Evolutionary conservation across 371 early-diverging fungal species (phyloP), one percentile per base, ranked within the genome.

Genomic region (Racocetra persica): DNA sequence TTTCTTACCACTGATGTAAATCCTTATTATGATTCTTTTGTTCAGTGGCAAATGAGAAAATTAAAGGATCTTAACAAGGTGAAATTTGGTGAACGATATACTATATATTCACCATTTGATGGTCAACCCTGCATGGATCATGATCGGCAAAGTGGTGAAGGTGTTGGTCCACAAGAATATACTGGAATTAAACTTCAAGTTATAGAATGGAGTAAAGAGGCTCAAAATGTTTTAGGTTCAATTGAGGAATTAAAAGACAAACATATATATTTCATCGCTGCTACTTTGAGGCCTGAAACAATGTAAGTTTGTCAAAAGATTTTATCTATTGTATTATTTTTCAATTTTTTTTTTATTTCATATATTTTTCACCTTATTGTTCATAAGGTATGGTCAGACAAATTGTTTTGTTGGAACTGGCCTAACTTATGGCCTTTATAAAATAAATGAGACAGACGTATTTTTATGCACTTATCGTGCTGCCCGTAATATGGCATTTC

Each of bases 71-170:
- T 92, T 86, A 84, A 91, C 55, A 96, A 98, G 88, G 90, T 99
- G 84, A 95, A 96, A 85, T 99, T 99, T 86, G 99, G 99, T 80
- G 96, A 99, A 85, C 93, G 99, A 72, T 96, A 99, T 88, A 99
- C 99, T 7, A 98, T 99, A 81, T 99, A 95, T 89, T 99, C 99
- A 67, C 94, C 98, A 71, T 84, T 94, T 52, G 99, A 99, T 89
- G 95, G 95, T 16, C 99, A 99, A 90, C 96, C 99, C 63, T 99
- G 99, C 90, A 97, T 99, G 97, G 99, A 99, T 89, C 99, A 99
- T 90, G 99, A 99, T 87, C 96, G 99, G 84, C 89, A 91, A 81
- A 91, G 93, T 52, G 99, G 99, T 83, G 99, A 99, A 88, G 99
- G 97, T 67, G 94, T 99, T 24, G 96, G 95, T 65, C 98, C 99